Base-by-base conservation (phyloP, 768 basidiomycete genomes). In the Plicaturopsis crispa region DNA sequence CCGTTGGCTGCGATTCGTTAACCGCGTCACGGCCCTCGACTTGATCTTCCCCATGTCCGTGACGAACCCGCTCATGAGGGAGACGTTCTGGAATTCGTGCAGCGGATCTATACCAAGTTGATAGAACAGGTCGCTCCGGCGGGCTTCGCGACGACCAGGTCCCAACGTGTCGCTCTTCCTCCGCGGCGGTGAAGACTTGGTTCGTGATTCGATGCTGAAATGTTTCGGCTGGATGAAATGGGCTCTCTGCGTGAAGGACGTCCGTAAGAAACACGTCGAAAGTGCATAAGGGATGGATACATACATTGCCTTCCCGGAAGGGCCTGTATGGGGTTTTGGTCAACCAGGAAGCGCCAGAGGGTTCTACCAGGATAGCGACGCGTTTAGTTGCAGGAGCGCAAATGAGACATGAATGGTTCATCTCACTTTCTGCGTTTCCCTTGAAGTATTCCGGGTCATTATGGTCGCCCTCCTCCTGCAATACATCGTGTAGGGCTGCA, bases 11-110 rank as follows among this genome's bases (percentile, higher is more conserved):
- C 78, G 80, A 59, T 77, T 71, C 2, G 91, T 90, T 32, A 97
- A 65, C 5, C 70, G 63, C 0, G 88, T 93, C 21, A 71, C 53
- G 6, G 73, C 68, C 37, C 93, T 73, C n/a, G 66, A 62, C 45
- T 70, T 69, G 46, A 94, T 86, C 66, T 84, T 88, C 37, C 85
- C 82, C 79, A 92, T 84, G 33, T 78, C 73, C 0, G 83, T 70
- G 41, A 88, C 59, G 56, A 70, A 84, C 18, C 61, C 36, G 32
- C 69, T 61, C 38, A 92, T 60, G 23, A 90, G 57, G 24, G 53
- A 43, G 16, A 77, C 62, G 58, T 90, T 83, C 44, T 66, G 62
- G 38, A 75, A 70, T 56, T 85, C 76, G 45, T 75, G 63, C 13
- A 90, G 60, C 0, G 91, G 91, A 57, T 90, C 79, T 45, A 92